Percentiles rank a stretch among this genome's conserved stretches.
Conservation (phyloP, 352 stramenopile species). For the Phytopythium sindhum region DNA sequence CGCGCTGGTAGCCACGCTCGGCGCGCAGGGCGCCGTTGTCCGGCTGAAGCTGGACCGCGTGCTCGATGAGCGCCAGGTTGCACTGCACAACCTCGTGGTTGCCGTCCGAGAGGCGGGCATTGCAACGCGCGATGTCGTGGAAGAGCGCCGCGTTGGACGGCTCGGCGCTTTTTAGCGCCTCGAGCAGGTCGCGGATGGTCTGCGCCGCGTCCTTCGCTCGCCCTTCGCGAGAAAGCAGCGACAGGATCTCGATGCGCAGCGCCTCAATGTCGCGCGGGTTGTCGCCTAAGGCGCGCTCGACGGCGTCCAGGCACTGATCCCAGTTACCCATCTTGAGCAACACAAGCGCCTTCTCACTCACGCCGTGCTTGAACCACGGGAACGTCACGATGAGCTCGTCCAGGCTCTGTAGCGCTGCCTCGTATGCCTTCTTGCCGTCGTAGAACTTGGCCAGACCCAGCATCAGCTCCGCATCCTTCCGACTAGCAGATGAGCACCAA, state of each 20-base stretch:
- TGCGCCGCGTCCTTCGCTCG: conserved; percentile 46
- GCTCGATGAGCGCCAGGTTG: conserved; percentile 64
- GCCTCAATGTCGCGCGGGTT: conserved; percentile 73
- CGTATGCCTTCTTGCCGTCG: conserved; percentile 69
- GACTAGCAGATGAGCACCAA: conserved; percentile 17
- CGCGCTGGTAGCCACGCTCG: conserved; percentile 79
- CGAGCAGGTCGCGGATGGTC: conserved; percentile 57
- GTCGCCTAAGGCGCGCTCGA: conserved; percentile 63
- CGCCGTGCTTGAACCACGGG: conserved; percentile 78
- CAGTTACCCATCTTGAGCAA: conserved; percentile 83
- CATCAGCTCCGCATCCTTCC: conserved; percentile 67
- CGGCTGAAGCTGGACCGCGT: conserved; percentile 56
- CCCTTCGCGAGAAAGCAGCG: conserved; percentile 66
- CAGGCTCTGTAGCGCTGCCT: conserved; percentile 56
- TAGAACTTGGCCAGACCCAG: conserved; percentile 73
- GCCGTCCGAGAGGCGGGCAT: conserved; percentile 56
- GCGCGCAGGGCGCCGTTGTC: conserved; percentile 62
- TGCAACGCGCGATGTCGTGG: conserved; percentile 58
- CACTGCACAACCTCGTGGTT: conserved; percentile 69
- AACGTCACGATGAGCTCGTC: conserved; percentile 79
- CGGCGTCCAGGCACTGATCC: conserved; percentile 81
- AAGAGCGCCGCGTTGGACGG: conserved; percentile 67
- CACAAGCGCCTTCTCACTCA: conserved; percentile 80
- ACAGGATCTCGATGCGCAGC: conserved; percentile 58
- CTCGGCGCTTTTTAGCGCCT: conserved; percentile 69